Percentiles rank a stretch among this genome's conserved stretches.
Evolutionary conservation across 805 yeast genomes (phyloP).

Genomic region (Candida succiphila): DNA sequence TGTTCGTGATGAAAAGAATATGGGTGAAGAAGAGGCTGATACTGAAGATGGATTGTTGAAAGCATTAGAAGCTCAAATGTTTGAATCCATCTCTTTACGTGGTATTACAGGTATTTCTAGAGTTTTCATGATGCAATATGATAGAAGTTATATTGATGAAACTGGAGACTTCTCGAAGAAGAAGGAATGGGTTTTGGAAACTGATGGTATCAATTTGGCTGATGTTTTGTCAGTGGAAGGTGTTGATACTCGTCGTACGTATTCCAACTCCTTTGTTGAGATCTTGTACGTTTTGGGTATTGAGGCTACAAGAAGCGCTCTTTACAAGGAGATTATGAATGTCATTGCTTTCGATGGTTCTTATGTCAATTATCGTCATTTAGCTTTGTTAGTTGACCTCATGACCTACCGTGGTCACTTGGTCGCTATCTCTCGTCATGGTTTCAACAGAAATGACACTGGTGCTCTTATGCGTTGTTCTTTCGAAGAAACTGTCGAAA

Average conservation of each 20-base stretch:
- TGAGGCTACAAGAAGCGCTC: slow-evolving; percentile 94
- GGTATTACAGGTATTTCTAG: slow-evolving; percentile 93
- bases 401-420: slow-evolving; percentile 98
- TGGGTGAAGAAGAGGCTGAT: slow-evolving; percentile 90
- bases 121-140: slow-evolving; percentile 84
- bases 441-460: slow-evolving; percentile 96
- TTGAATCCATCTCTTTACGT: slow-evolving; percentile 87
- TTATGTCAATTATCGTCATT: slow-evolving; percentile 95
- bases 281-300: slow-evolving; percentile 92
- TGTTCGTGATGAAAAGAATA: slow-evolving; percentile 86
- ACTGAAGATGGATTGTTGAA: slow-evolving; percentile 96
- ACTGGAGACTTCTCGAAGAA: slow-evolving; percentile 83
- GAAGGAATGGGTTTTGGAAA: slow-evolving; percentile 97
- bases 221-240: slow-evolving; percentile 95
- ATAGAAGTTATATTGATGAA: slow-evolving; percentile 58
- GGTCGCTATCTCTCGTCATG: slow-evolving; percentile 99
- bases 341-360: slow-evolving; percentile 99
- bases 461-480: slow-evolving; percentile 99
- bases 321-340: slow-evolving; percentile 88
- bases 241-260: slow-evolving; percentile 82
- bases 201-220: slow-evolving; percentile 94
- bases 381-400: slow-evolving; percentile 94
- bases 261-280: slow-evolving; percentile 95
- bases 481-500: slow-evolving; percentile 98
- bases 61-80: slow-evolving; percentile 92